Evolutionary conservation across 352 stramenopile genomes (phyloP), one percentile per base, ranked within the genome.

Genomic region (Phytophthora agathidicida): DNA sequence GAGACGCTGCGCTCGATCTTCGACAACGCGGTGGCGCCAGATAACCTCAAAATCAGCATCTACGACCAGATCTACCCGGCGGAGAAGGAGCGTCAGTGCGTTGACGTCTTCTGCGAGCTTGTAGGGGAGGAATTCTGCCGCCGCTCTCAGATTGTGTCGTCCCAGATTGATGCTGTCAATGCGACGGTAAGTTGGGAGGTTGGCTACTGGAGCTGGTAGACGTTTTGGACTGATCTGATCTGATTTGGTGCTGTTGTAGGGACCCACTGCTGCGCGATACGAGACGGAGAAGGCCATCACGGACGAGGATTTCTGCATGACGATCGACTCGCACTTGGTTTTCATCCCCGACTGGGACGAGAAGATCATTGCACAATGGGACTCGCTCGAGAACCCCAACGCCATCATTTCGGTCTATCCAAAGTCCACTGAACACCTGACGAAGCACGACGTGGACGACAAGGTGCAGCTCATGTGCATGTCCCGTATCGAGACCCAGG

Each of bases 321-420:
- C 80, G 14, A 89, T 93, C 58, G 84, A 93, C 57, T 93, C 84
- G 50, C 84, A 93, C 63, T 57, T 93, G 24, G 44, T 93, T 20
- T 93, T 93, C 54, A 74, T 91, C 39, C 65, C 73, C 5, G 54
- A 80, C n/a, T 93, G 84, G 84, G 84, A 93, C 43, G 84, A 89
- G 50, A 84, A 82, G 39, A 72, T 91, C 32, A 79, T 89, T 1
- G 50, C 54, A 7, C 81, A 93, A 42, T 93, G 84, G 84, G 84
- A 93, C 38, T 66, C 69, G 7, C 46, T 88, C 5, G 58, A 83
- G 26, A 93, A 91, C 43, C 68, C 77, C 23, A 75, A 89, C 43
- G 84, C 81, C 28, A 93, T 93, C 65, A 88, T 93, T 57, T 89
- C 84, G 5, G 80, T 91, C 13, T 93, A 93, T 57, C 84, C 84